A percentile compares a stretch with the other conserved stretches of the same genome.
phyloP scores from a whole-genome alignment of 768 basidiomycete genomes.

The Russula emetica region DNA sequence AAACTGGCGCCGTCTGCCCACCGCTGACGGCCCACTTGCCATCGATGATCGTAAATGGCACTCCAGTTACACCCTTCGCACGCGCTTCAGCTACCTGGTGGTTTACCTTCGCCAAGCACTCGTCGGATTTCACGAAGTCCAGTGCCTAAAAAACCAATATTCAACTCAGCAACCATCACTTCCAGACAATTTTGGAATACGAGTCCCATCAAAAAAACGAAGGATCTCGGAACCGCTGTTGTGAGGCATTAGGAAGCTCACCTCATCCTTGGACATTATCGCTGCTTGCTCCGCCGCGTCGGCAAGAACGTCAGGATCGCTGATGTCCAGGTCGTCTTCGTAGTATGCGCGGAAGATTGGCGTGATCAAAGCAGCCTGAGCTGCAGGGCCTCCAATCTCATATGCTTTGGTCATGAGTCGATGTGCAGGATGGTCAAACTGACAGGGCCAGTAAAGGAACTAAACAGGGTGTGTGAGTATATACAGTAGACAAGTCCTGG shows the following conservation, averaged over 20 bases:
- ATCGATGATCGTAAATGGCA: slow-evolving; percentile 77
- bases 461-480: slow-evolving; percentile 31
- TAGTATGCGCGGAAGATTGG: slow-evolving; percentile 64
- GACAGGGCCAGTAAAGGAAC: slow-evolving; percentile 56
- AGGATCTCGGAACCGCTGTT: slow-evolving; percentile 14
- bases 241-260: slow-evolving; percentile 33
- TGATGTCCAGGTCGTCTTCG: slow-evolving; percentile 60
- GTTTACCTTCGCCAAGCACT: slow-evolving; percentile 60
- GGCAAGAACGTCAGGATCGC: slow-evolving; percentile 54
- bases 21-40: slow-evolving; percentile 74
- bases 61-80: slow-evolving; percentile 65
- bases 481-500: not conserved
- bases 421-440: slow-evolving; percentile 67
- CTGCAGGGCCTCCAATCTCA: slow-evolving; percentile 52
- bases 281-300: slow-evolving; percentile 51
- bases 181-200: not conserved
- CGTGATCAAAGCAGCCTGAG: slow-evolving; percentile 54
- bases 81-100: slow-evolving; percentile 58
- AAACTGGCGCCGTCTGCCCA: slow-evolving; percentile 67
- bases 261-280: slow-evolving; percentile 59
- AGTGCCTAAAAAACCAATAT: slow-evolving; percentile 43
- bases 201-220: slow-evolving; percentile 1
- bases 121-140: slow-evolving; percentile 60
- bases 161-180: slow-evolving; percentile 8
- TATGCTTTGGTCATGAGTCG: slow-evolving; percentile 68